Conservation (phyloP, 352 stramenopile genomes). For the Phytophthora hybrid region DNA sequence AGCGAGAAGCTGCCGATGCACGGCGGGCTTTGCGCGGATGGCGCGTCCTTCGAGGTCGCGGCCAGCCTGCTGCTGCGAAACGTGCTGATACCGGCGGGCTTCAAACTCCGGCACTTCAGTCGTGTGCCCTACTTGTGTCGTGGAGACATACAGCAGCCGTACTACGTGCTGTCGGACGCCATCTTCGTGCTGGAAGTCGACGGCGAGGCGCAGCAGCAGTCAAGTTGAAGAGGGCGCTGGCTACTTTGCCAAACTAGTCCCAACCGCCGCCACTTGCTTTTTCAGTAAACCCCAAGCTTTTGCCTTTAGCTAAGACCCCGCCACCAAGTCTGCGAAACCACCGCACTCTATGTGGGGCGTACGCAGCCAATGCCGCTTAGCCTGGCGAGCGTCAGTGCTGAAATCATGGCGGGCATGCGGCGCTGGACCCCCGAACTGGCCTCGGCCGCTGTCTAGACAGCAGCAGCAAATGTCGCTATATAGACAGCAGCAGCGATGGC, state of each 20-base stretch:
- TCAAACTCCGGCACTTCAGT: conserved; percentile 82
- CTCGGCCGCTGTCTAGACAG: too few species aligned
- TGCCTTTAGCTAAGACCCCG: conserved; percentile 9
- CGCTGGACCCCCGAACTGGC: conserved; percentile 9
- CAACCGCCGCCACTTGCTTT: too few species aligned
- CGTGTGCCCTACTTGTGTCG: conserved; percentile 87
- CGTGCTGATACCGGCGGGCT: conserved; percentile 73
- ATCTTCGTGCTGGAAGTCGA: conserved; percentile 84
- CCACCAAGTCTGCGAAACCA: conserved; percentile 15
- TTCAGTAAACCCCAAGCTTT: conserved; percentile 32
- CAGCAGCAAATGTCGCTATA: too few species aligned
- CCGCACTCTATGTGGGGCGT: not conserved
- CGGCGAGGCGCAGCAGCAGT: conserved; percentile 12
- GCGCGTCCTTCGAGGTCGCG: conserved; percentile 72
- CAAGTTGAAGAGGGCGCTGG: conserved; percentile 21
- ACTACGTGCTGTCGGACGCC: conserved; percentile 88
- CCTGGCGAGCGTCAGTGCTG: conserved; percentile 8
- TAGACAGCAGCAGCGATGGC: not conserved
- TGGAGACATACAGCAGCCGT: conserved; percentile 79
- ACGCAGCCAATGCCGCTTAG: not conserved
- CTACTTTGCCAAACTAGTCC: conserved; percentile 7
- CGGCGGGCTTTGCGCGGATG: conserved; percentile 66
- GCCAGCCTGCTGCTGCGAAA: conserved; percentile 70
- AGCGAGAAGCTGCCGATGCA: conserved; percentile 75
- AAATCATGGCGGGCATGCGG: conserved; percentile 15